Evolutionary conservation across 1,139 yeast genomes (phyloP), one percentile per base, ranked within the genome.

Genomic region (Protomyces arabidopsidicola): DNA sequence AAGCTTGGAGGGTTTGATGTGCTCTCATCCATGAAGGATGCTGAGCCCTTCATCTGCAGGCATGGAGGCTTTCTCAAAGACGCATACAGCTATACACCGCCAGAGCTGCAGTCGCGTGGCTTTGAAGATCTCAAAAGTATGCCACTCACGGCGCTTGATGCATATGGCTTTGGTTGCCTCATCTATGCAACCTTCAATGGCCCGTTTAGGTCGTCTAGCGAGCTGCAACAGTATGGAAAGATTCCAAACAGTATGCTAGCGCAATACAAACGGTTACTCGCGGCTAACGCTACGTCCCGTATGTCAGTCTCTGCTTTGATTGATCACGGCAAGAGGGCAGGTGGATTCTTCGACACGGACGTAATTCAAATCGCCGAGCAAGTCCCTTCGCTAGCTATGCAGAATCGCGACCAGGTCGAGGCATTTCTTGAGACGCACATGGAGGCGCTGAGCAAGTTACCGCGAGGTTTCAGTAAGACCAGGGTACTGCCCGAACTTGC

Each of bases 1-100:
- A 87, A 85, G 66, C 73, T 91, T 31, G 88, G 88, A 68, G 97
- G 97, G 0, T 83, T 90, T 70, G 98, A 91, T 73, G 74, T 88
- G 3, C 78, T 87, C 64, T 80, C 87, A 6, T 64, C 70, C 10
- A 69, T 66, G 27, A 72, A 68, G 48, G 69, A 69, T 53, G 74
- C 72, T n/a, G 68, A 69, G 14, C 63, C 70, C 0, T 61, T 70
- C 31, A 51, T 58, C 24, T 70, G 69, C 34, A 66, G 71, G 3
- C 72, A 72, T 55, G 76, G 74, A 5, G 69, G 72, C 0, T 64
- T 73, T 10, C 67, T 77, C 36, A 77, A 78, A 1, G 75, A 74
- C 3, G 71, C 75, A 36, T 67, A 70, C 6, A 71, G 70, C 53
- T 72, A 76, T 53, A 68, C 77, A 31, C 81, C 85, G 1, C 79